phyloP scores from a whole-genome alignment of 176 grass and related monocot genomes.

The Musa beccarii region DNA sequence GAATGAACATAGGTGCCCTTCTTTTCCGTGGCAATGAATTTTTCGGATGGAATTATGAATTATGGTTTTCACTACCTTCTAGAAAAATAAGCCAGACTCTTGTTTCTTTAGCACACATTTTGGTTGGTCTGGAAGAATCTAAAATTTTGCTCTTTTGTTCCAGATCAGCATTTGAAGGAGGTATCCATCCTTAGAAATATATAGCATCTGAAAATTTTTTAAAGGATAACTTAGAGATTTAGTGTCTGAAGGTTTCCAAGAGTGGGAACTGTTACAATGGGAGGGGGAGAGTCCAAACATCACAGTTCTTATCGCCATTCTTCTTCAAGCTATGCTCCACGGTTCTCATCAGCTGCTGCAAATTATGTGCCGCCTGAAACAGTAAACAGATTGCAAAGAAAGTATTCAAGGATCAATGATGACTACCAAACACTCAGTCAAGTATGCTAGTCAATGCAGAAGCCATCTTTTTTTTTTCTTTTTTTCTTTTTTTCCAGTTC shows the following conservation, averaged over 20 bases:
- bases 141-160: not conserved
- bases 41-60: too few species aligned
- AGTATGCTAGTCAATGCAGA: slow-evolving; percentile 30
- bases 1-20: too few species aligned
- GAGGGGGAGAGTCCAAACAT: not conserved
- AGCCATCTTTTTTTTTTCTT: not conserved
- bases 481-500: not conserved
- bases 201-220: not conserved
- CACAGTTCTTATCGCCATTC: slow-evolving; percentile 1
- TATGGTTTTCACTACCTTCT: too few species aligned
- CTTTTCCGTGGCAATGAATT: too few species aligned
- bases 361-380: slow-evolving; percentile 39
- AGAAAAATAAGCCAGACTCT: too few species aligned
- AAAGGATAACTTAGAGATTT: not conserved
- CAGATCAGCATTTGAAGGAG: not conserved
- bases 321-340: slow-evolving; percentile 28
- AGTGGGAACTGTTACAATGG: not conserved
- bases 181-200: not conserved
- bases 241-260: not conserved
- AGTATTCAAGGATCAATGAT: slow-evolving; percentile 73
- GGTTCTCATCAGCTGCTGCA: slow-evolving; percentile 34
- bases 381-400: slow-evolving; percentile 41
- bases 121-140: not conserved
- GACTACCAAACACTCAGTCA: slow-evolving; percentile 70
- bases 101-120: not conserved